A percentile compares a stretch with the other conserved stretches of the same genome.
phyloP scores from a whole-genome alignment of 768 basidiomycete genomes.

The Phylloporus rhodoxanthus region DNA sequence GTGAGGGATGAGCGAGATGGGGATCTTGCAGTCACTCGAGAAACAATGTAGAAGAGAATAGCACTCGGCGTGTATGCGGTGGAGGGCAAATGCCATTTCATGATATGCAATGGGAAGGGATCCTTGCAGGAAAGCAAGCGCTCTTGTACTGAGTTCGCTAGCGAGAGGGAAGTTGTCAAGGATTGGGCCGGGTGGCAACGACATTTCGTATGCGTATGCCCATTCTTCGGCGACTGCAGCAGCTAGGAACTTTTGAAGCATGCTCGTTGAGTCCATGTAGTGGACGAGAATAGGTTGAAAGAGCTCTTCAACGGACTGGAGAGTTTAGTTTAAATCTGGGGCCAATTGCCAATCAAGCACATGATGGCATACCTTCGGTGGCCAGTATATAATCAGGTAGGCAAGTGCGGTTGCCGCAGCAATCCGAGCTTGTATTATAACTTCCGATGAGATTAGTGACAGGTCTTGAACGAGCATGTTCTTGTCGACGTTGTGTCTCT shows the following conservation, averaged over 20 bases:
- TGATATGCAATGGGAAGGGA: constrained; percentile 76
- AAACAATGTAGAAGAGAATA: constrained; percentile 77
- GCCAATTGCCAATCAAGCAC: not conserved
- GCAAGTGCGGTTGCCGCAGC: constrained; percentile 76
- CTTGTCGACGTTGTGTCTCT: constrained; percentile 93
- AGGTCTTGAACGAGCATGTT: constrained; percentile 90
- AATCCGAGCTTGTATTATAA: constrained; percentile 73
- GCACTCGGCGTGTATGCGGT: constrained; percentile 76
- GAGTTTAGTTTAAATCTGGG: not conserved
- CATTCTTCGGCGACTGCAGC: constrained; percentile 89
- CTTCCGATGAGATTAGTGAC: constrained; percentile 70
- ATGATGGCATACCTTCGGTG: constrained; percentile 40
- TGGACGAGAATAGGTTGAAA: constrained; percentile 73
- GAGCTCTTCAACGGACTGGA: constrained; percentile 49
- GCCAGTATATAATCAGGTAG: constrained; percentile 62
- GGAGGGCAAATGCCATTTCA: constrained; percentile 81
- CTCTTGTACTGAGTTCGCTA: constrained; percentile 59
- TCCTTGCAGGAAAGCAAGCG: constrained; percentile 68
- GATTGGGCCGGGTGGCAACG: constrained; percentile 35
- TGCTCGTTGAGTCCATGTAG: constrained; percentile 82
- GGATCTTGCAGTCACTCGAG: constrained; percentile 79
- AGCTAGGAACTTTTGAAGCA: constrained; percentile 85
- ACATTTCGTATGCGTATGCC: constrained; percentile 55
- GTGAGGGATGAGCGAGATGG: constrained; percentile 69
- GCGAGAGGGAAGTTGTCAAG: constrained; percentile 56